Evolutionary conservation across 352 stramenopile species (phyloP), one percentile per base, ranked within the genome.

Genomic region (Vaucheria bursata): DNA sequence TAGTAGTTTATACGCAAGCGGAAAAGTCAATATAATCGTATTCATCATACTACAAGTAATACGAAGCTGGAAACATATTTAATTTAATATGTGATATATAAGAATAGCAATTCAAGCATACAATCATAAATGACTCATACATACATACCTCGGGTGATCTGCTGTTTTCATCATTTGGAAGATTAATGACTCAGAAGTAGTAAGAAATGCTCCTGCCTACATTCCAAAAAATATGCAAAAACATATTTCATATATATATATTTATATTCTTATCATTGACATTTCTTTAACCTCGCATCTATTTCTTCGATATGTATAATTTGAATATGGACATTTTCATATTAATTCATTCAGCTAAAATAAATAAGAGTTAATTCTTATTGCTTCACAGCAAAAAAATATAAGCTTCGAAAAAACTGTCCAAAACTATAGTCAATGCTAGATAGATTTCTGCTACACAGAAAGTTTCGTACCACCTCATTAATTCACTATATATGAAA

Each of bases 81-180:
- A 68, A 34, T 34, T 7, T 31, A 7, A 68, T 8, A 34, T 34
- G 53, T 7, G 45, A 18, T 59, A 18, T 18, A 7, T 68, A 34
- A 68, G 2, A 7, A 68, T 7, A 68, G 8, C 8, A 2, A 37
- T 37, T 34, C 6, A 2, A 37, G 8, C 34, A 68, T 7, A 68
- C 53, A 37, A 34, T 68, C 31, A 8, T 68, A 7, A 2, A 68
- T 12, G 12, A 59, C 12, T 59, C 45, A 59, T 18, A 25, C 12
- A 25, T 12, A 59, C 12, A 12, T 34, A 68, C 53, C 53, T 68
- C 2, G 88, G 86, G 84, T 97, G 89, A 49, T 91, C 91, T n/a
- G 95, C 91, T 68, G 91, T 89, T 34, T 89, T 85, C 68, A 96
- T 88, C 38, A 99, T 76, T 86, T 97, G 94, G 84, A 98, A 98